These are phyloP conservation scores for Boletus sp. DNA, from an alignment of 1,284 basidiomycete genomes.

Conservation along the genomic window DNA sequence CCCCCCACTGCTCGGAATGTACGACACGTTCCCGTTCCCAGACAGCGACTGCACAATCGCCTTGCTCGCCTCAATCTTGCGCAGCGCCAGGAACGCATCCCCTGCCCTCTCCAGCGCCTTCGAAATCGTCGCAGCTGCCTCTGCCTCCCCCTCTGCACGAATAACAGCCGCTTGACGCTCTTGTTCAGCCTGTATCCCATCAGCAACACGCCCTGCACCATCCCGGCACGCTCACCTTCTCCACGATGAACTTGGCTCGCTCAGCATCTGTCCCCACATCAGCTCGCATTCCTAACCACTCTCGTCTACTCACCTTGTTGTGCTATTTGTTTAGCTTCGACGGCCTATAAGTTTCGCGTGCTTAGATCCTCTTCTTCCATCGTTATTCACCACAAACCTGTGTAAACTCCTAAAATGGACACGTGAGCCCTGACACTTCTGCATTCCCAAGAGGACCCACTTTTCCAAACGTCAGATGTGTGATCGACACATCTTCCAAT, in stretches of 20 bases:
- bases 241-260: slow-evolving; percentile 97
- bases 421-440: not conserved
- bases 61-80: slow-evolving; percentile 97
- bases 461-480: slow-evolving; percentile 80
- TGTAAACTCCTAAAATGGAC: slow-evolving; percentile 65
- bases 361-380: slow-evolving; percentile 9
- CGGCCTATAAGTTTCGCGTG: slow-evolving; percentile 53
- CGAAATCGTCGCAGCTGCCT: slow-evolving; percentile 92
- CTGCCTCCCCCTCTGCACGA: slow-evolving; percentile 96
- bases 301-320: slow-evolving; percentile 68
- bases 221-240: slow-evolving; percentile 60
- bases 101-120: slow-evolving; percentile 91
- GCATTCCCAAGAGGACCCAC: slow-evolving; percentile 35
- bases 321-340: slow-evolving; percentile 97
- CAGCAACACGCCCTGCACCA: slow-evolving; percentile 12
- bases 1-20: slow-evolving; percentile 77
- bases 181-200: slow-evolving; percentile 80
- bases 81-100: slow-evolving; percentile 91
- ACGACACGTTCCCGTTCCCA: slow-evolving; percentile 80
- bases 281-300: slow-evolving; percentile 1
- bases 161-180: slow-evolving; percentile 98
- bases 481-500: slow-evolving; percentile 97
- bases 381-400: slow-evolving; percentile 39
- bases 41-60: slow-evolving; percentile 86
- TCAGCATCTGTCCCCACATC: slow-evolving; percentile 72